Evolutionary conservation across 2,329 filamentous ascomycete species (phyloP).

Genomic region (Neobulgaria alba): DNA sequence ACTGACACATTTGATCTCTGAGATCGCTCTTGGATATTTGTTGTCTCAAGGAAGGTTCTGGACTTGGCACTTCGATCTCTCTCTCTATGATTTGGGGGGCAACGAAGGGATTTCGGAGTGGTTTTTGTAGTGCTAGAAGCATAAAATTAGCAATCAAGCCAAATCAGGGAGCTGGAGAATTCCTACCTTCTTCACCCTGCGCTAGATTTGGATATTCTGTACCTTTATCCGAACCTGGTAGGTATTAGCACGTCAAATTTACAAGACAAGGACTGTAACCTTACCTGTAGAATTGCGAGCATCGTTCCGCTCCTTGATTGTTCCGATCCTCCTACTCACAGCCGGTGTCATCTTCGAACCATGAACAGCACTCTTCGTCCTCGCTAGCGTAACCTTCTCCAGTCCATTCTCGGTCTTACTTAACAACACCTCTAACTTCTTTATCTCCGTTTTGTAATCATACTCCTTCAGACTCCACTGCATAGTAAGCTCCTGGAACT

Average conservation of each 20-base stretch:
- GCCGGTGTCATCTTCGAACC: conserved; percentile 16
- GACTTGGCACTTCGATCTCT: background rate
- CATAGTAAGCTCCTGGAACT: conserved; percentile 21
- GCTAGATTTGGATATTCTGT: too few relatives aligned
- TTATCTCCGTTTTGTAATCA: conserved; percentile 26
- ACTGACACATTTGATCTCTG: background rate
- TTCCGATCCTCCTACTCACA: conserved; percentile 14
- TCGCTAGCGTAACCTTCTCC: conserved; percentile 24
- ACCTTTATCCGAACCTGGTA: too few relatives aligned
- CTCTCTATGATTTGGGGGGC: background rate
- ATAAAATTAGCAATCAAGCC: too few relatives aligned
- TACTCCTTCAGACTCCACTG: conserved; percentile 24
- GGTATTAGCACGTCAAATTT: too few relatives aligned
- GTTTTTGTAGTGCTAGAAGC: too few relatives aligned
- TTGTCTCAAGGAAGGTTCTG: background rate
- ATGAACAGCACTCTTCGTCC: conserved; percentile 24
- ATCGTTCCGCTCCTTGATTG: conserved; percentile 18
- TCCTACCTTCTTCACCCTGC: too few relatives aligned
- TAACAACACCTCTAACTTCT: conserved; percentile 26
- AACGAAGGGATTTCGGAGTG: background rate
- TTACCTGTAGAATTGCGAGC: conserved; percentile 6
- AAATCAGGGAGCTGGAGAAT: too few relatives aligned
- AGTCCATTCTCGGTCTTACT: conserved; percentile 24
- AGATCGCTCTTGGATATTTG: background rate
- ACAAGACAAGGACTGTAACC: too few relatives aligned